phyloP scores from a whole-genome alignment of 345 rosid species.

The Dimocarpus longan region DNA sequence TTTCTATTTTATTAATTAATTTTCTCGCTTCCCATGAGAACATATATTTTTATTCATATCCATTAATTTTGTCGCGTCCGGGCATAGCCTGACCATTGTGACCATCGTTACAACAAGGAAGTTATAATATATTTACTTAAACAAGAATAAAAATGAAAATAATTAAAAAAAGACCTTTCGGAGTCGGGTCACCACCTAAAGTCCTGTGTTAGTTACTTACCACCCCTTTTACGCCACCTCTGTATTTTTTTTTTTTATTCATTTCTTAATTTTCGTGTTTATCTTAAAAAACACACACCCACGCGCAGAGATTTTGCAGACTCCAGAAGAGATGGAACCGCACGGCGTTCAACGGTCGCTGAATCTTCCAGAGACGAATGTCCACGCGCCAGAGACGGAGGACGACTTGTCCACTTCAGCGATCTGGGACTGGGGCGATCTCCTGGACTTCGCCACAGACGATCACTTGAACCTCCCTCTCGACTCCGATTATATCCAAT shows the following conservation, averaged over 20 bases:
- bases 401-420: conserved; percentile 53
- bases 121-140: no score
- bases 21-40: no score
- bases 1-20: no score
- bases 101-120: no score
- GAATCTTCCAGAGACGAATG: conserved; percentile 38
- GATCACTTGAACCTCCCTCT: conserved; percentile 53
- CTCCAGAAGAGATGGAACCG: conserved; percentile 13
- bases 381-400: conserved; percentile 33
- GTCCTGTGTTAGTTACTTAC: neutral
- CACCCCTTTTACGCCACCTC: conserved; percentile 3
- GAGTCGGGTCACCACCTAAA: conserved; percentile 11
- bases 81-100: no score
- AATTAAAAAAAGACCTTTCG: neutral
- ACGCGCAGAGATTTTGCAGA: neutral
- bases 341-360: conserved; percentile 1
- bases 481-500: conserved; percentile 30
- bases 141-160: neutral
- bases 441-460: conserved; percentile 74
- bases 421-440: conserved; percentile 84
- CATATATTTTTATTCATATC: no score
- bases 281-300: neutral
- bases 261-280: neutral
- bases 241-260: neutral
- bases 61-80: no score